Percentiles rank a stretch among this genome's conserved stretches.
phyloP scores from a whole-genome alignment of 2,329 filamentous ascomycete species.

The Pestalotiopsis sp. region DNA sequence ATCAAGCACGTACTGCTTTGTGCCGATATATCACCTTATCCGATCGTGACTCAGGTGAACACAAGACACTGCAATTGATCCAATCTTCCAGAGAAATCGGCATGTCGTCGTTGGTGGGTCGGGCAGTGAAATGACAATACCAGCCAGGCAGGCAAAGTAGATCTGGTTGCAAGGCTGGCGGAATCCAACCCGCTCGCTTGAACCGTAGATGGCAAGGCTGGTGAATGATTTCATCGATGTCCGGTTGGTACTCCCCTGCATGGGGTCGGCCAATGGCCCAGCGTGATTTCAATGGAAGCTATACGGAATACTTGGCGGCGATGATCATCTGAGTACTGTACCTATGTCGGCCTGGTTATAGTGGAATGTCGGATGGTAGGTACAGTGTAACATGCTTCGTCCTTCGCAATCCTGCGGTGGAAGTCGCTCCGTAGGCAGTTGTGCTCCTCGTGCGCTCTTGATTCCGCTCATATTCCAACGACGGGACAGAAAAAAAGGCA shows the following conservation, averaged over 20 bases:
- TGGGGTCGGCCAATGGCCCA: not conserved
- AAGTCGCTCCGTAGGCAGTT: not conserved
- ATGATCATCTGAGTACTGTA: too few relatives aligned
- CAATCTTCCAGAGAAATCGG: not conserved
- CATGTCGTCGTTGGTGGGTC: not conserved
- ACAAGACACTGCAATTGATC: too few relatives aligned
- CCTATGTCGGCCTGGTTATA: too few relatives aligned
- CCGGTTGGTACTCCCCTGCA: not conserved
- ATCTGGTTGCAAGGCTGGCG: constrained; percentile 5
- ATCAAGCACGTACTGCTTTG: too few relatives aligned
- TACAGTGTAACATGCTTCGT: too few relatives aligned
- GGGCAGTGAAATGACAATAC: not conserved
- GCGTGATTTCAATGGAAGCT: too few relatives aligned
- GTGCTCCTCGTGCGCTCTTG: not conserved
- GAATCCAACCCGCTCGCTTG: not conserved
- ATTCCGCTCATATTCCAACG: not conserved
- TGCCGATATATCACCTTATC: too few relatives aligned
- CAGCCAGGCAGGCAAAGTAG: not conserved
- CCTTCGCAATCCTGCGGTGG: not conserved
- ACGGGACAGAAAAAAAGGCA: not conserved
- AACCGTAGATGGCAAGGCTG: not conserved
- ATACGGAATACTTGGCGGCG: too few relatives aligned
- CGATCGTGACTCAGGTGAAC: too few relatives aligned
- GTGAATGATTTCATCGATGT: not conserved
- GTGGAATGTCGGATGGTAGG: too few relatives aligned